These are phyloP conservation scores for Teratosphaeria zuluensis DNA, from an alignment of 2,329 filamentous ascomycete species.

Conservation along the genomic window DNA sequence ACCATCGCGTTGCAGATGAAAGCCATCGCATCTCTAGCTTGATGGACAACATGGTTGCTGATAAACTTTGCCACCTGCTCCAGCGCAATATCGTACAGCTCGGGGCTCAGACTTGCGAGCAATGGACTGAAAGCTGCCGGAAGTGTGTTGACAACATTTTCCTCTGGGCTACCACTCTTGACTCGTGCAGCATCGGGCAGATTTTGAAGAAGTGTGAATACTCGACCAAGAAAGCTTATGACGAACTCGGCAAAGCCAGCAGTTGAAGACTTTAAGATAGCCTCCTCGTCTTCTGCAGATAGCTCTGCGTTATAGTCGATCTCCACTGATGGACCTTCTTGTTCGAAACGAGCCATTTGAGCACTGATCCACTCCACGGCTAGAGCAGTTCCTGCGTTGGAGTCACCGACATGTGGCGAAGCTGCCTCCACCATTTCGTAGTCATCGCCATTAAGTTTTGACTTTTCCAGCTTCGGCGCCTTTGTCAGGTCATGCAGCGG, in stretches of 20 bases:
- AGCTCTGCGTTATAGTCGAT: slow-evolving; percentile 78
- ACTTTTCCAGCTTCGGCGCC: slow-evolving; percentile 34
- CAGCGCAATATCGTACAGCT: slow-evolving; percentile 83
- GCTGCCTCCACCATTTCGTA: slow-evolving; percentile 20
- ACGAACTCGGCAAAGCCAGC: slow-evolving; percentile 90
- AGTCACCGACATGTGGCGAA: slow-evolving; percentile 5
- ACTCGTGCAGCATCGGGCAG: slow-evolving; percentile 82
- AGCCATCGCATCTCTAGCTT: slow-evolving; percentile 93
- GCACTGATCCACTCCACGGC: slow-evolving; percentile 90
- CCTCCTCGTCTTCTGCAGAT: slow-evolving; percentile 74
- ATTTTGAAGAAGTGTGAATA: slow-evolving; percentile 93
- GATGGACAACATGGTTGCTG: slow-evolving; percentile 88
- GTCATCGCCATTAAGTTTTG: slow-evolving; percentile 22
- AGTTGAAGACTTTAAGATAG: slow-evolving; percentile 85
- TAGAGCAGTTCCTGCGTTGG: slow-evolving; percentile 38
- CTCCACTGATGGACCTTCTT: slow-evolving; percentile 72
- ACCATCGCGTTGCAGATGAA: slow-evolving; percentile 96
- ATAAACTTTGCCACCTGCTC: slow-evolving; percentile 91
- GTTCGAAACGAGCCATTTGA: slow-evolving; percentile 89
- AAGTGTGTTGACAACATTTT: slow-evolving; percentile 91
- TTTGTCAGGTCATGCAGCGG: slow-evolving; percentile 76
- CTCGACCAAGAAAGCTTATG: slow-evolving; percentile 78
- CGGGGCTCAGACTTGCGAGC: slow-evolving; percentile 80
- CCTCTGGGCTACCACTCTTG: slow-evolving; percentile 84
- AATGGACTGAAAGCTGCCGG: slow-evolving; percentile 85